Percentiles rank a stretch among this genome's conserved stretches.
Conservation (phyloP, 140 eudicot genomes). For the Ambrosia hybrid region DNA sequence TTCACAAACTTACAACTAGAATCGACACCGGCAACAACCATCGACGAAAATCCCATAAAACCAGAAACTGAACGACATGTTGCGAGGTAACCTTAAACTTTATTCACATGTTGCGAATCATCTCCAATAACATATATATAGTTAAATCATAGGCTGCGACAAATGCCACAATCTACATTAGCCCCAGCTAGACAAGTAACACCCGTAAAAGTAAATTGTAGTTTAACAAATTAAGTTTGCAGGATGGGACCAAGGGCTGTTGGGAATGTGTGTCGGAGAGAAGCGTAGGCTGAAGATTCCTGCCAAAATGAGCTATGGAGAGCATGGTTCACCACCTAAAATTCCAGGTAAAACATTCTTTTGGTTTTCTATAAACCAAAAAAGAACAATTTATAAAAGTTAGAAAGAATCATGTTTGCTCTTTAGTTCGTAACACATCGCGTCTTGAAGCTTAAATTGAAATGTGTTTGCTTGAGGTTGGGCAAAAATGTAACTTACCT, state of each 20-base stretch:
- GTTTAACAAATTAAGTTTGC: conserved; percentile 21
- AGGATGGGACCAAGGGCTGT: conserved; percentile 96
- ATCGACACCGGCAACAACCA: no score
- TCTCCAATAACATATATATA: no score
- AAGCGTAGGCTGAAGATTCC: conserved; percentile 90
- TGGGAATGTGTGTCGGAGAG: conserved; percentile 91
- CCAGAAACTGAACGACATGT: no score
- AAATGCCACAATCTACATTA: no score
- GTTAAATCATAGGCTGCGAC: no score
- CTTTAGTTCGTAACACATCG: not conserved
- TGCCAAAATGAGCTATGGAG: conserved; percentile 86
- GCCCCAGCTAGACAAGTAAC: no score
- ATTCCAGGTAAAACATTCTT: conserved; percentile 66
- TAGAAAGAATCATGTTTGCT: not conserved
- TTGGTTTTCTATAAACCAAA: not conserved
- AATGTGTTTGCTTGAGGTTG: not conserved
- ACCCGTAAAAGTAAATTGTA: no score
- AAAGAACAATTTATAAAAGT: not conserved
- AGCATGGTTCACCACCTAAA: conserved; percentile 77
- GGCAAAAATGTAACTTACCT: no score
- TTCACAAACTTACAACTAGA: no score
- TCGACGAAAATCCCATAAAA: no score
- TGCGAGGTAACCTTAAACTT: no score
- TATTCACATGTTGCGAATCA: no score
- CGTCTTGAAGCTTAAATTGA: not conserved